Percentiles rank a stretch among this genome's conserved stretches.
Conservation (phyloP, 768 basidiomycete genomes). For the Pisolithus marmoratus region DNA sequence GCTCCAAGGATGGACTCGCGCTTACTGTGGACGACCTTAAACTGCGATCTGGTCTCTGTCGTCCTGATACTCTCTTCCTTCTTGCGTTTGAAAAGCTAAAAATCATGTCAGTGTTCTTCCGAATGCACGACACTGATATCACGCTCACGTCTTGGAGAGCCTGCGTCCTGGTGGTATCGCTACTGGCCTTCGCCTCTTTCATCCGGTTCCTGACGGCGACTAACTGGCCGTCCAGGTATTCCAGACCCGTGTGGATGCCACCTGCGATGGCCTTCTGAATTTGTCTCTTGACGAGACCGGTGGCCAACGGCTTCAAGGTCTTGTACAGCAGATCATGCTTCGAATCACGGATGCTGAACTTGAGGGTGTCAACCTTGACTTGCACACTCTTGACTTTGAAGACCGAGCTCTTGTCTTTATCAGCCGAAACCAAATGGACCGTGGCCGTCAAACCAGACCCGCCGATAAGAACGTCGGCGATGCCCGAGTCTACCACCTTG, state of each 20-base stretch:
- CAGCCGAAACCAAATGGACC: constrained; percentile 54
- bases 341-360: constrained; percentile 85
- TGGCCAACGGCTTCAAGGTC: constrained; percentile 74
- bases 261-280: constrained; percentile 57
- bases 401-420: constrained; percentile 61
- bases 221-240: constrained; percentile 86
- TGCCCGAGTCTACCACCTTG: constrained; percentile 73
- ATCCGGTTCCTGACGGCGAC: constrained; percentile 80
- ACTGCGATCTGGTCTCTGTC: constrained; percentile 53
- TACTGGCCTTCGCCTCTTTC: constrained; percentile 51
- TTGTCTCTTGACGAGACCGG: constrained; percentile 72
- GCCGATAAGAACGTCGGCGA: constrained; percentile 81
- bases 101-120: neutral
- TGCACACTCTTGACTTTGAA: constrained; percentile 68
- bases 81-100: constrained; percentile 56
- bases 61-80: constrained; percentile 37
- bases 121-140: neutral
- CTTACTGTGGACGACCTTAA: constrained; percentile 76
- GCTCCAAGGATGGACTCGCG: constrained; percentile 60
- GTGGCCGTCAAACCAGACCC: constrained; percentile 74
- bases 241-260: constrained; percentile 73
- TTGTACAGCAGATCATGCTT: constrained; percentile 90
- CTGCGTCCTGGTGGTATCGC: constrained; percentile 39
- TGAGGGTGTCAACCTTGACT: constrained; percentile 82
- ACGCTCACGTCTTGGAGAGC: constrained; percentile 52